Base-by-base conservation (phyloP, 2,329 filamentous ascomycete genomes). In the Xenoacremonium recifei region DNA sequence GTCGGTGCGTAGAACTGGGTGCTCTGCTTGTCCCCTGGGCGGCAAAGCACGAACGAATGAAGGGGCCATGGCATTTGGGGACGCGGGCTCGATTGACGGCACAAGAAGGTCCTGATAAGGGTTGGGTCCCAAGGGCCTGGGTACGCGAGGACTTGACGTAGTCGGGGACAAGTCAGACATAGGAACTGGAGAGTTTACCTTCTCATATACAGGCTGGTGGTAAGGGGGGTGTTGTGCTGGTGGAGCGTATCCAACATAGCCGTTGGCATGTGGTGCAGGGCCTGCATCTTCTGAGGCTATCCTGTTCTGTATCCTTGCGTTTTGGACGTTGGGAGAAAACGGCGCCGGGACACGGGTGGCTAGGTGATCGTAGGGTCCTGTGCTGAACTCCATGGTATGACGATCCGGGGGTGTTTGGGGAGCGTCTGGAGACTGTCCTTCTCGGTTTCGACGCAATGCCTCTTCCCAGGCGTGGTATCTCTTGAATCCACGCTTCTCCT, bases 381-480 rank as follows among this genome's bases (percentile, higher is more conserved):
- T 7, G 13, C 7, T 15, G 21, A 42, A 48, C 33, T 35, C 44
- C n/a, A n/a, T n/a, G 19, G 44, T 32, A 4, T 15, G 19, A 18
- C 30, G 37, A 16, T 40, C 51, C 40, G 42, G 40, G 6, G 52
- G 50, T 29, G 50, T 35, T 35, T 46, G 42, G 20, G 36, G 45
- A 17, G 30, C 32, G 15, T 40, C 30, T 18, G 40, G 40, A 21
- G 44, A 40, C 11, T 48, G 43, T 17, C 46, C 42, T 21, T 41
- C 53, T 21, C 59, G 55, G 41, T 57, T 63, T 19, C 66, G 63
- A 36, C 58, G 54, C 27, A 69, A 55, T 16, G 66, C 66, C 31
- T 67, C 63, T 44, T 67, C 61, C 66, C 66, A 69, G n/a, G 66
- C 71, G 45, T 69, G 63, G 39, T 75, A 75, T 48, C 72, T 62